Evolutionary conservation across 805 yeast species (phyloP), one percentile per base, ranked within the genome.

Genomic region (Grigorovia jiainica): DNA sequence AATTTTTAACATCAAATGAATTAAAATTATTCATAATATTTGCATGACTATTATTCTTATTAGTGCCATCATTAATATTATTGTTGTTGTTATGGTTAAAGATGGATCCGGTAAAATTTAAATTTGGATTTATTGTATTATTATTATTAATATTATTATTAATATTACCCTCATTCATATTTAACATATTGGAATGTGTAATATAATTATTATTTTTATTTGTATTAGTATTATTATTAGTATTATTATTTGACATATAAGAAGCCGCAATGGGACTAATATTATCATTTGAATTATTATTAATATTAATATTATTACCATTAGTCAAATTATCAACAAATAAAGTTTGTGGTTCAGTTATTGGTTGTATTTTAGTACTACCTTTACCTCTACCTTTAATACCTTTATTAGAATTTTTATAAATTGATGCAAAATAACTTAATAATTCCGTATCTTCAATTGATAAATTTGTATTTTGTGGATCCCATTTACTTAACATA

Each of bases 391-490:
- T 74, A 21, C 97, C 97, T 51, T 85, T 79, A 47, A 89, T 89
- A 16, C 97, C 97, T 54, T 86, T 77, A 57, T 89, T 89, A 36
- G 92, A 76, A 59, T 89, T 87, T 61, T 86, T 86, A 65, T 90
- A 89, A 43, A 89, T 69, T 32, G 77, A 74, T 34, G 87, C 79
- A 62, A 89, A 86, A 63, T 90, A 89, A 25, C 76, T 73, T 52
- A 89, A 70, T 50, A 87, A 55, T 32, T 79, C 82, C 46, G 76
- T 68, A 54, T 89, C 95, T 19, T 73, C 73, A 2, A 65, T 62
- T 0, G 89, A 83, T 43, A 78, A 65, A 21, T 55, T 50, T 36
- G 63, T 60, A 44, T 67, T 65, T 34, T 71, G 68, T 3, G 75
- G 72, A 17, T 79, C 75, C 41, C 78, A 62, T 48, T 76, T 79